A percentile compares a stretch with the other conserved stretches of the same genome.
phyloP scores from a whole-genome alignment of 768 basidiomycete genomes.

The Russula brevipes region DNA sequence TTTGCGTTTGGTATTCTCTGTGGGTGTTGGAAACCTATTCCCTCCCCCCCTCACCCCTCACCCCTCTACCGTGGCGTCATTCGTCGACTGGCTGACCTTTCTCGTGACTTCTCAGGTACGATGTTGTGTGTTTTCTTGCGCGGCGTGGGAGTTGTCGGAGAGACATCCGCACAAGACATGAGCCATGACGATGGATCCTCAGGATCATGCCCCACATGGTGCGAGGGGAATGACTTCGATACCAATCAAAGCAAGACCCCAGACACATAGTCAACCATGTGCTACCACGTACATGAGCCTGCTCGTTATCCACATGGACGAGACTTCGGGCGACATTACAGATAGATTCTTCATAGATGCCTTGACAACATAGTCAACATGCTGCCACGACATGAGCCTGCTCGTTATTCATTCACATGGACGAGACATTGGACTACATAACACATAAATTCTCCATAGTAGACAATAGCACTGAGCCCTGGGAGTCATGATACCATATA shows the following conservation, averaged over 20 bases:
- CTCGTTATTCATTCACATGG: too few species aligned
- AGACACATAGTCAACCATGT: background rate
- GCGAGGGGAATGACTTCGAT: background rate
- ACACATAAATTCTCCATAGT: too few species aligned
- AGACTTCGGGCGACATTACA: too few species aligned
- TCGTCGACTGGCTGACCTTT: background rate
- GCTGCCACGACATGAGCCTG: too few species aligned
- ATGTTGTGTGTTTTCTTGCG: slow-evolving; percentile 30
- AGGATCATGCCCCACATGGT: background rate
- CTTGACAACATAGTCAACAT: too few species aligned
- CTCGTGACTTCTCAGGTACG: slow-evolving; percentile 2
- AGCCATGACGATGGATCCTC: background rate
- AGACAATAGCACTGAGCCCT: too few species aligned
- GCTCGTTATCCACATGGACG: too few species aligned
- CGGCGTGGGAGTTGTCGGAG: slow-evolving; percentile 40
- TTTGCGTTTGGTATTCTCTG: slow-evolving; percentile 60
- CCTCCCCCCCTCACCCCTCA: too few species aligned
- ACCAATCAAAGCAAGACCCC: background rate
- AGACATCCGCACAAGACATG: slow-evolving; percentile 9
- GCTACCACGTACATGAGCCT: too few species aligned
- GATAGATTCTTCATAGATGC: too few species aligned
- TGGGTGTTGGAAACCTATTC: slow-evolving; percentile 29
- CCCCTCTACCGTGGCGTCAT: background rate
- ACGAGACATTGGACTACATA: too few species aligned
- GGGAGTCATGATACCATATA: too few species aligned